Conservation (phyloP, 768 basidiomycete genomes). For the Mycena haematopus region DNA sequence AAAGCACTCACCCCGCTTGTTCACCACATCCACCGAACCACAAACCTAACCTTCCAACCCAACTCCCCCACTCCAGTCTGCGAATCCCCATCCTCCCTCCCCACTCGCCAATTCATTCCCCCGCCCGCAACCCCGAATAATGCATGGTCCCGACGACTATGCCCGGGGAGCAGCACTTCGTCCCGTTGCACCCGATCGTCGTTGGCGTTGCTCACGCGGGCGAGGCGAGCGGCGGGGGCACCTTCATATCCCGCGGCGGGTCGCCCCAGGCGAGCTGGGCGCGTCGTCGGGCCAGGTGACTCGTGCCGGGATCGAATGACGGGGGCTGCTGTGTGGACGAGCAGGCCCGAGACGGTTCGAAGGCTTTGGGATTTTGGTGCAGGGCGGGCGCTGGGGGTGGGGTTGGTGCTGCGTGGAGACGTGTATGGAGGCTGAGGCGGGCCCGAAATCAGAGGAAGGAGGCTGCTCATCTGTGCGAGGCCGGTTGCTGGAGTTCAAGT, state of each 20-base stretch:
- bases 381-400: neutral
- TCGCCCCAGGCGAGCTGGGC: constrained; percentile 1
- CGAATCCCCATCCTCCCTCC: neutral
- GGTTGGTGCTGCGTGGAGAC: neutral
- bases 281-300: too few relatives aligned
- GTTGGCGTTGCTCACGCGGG: neutral
- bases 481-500: neutral
- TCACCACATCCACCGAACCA: too few relatives aligned
- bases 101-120: constrained; percentile 10
- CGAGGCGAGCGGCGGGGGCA: constrained; percentile 1
- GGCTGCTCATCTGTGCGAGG: neutral
- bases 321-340: neutral
- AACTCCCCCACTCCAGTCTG: neutral
- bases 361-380: neutral
- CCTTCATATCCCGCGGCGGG: constrained; percentile 3
- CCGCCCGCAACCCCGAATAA: constrained; percentile 24
- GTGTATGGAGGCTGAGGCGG: neutral
- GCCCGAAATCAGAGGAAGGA: neutral
- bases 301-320: too few relatives aligned
- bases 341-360: constrained; percentile 1
- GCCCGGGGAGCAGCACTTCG: constrained; percentile 18
- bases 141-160: constrained; percentile 27
- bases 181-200: neutral
- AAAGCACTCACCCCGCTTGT: too few relatives aligned
- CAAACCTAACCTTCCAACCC: too few relatives aligned